Evolutionary conservation across 306 rosid genomes (phyloP).

Genomic region (Begonia peltatifolia): DNA sequence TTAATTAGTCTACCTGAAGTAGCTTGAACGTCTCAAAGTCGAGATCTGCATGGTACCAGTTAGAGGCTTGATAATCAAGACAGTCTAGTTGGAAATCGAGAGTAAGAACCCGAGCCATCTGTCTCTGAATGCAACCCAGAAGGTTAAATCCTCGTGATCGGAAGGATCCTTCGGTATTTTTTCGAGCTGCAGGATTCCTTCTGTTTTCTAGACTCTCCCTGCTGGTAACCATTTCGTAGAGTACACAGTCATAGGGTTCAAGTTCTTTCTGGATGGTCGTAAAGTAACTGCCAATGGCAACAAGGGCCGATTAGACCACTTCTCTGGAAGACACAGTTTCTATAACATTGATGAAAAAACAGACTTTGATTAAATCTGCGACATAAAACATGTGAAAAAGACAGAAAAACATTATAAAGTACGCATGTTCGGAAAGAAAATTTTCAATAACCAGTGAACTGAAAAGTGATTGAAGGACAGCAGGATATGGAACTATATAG

Average conservation of each 20-base stretch:
- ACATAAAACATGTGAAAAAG: no score
- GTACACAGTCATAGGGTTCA: conserved; percentile 73
- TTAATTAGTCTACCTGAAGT: conserved; percentile 54
- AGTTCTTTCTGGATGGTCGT: conserved; percentile 72
- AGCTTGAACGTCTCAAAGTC: conserved; percentile 81
- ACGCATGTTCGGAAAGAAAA: neutral
- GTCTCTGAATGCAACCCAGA: conserved; percentile 81
- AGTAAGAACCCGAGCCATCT: conserved; percentile 68
- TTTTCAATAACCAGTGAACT: conserved; percentile 1
- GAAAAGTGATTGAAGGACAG: neutral
- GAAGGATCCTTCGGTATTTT: conserved; percentile 30
- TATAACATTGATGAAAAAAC: neutral
- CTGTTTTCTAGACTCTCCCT: conserved; percentile 65
- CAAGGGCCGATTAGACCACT: neutral
- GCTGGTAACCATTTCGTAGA: conserved; percentile 95
- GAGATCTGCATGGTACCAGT: conserved; percentile 93
- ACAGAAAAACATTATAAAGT: no score
- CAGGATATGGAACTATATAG: neutral
- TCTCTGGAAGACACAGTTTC: neutral
- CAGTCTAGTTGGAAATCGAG: conserved; percentile 89
- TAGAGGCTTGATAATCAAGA: conserved; percentile 56
- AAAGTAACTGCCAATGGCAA: conserved; percentile 53
- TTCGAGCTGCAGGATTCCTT: conserved; percentile 29
- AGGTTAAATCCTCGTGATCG: conserved; percentile 58
- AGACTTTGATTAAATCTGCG: no score